Percentiles rank a stretch among this genome's conserved stretches.
Conservation (phyloP, 345 rosid genomes). For the Citropsis articulata region DNA sequence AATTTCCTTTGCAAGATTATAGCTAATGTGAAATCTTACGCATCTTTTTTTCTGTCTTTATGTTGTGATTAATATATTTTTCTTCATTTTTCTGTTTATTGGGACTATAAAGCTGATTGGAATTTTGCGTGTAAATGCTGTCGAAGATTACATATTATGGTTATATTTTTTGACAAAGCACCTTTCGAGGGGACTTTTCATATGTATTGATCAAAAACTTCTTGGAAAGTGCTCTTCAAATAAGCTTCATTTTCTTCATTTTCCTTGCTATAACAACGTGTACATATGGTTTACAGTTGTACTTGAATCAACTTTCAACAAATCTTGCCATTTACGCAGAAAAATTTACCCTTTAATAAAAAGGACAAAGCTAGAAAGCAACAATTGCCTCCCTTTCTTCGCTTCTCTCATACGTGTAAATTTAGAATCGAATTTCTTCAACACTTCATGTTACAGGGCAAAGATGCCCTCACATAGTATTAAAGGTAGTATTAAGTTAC, state of each 20-base stretch:
- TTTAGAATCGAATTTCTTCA: not conserved
- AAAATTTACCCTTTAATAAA: not conserved
- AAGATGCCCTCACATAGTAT: not conserved
- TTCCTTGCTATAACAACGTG: not conserved
- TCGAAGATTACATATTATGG: not conserved
- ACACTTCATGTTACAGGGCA: not conserved
- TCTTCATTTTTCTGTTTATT: too few species aligned
- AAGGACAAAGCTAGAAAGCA: not conserved
- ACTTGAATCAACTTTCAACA: conserved; percentile 1
- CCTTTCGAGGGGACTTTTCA: not conserved
- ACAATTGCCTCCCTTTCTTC: not conserved
- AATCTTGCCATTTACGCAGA: not conserved
- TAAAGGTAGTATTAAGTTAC: too few species aligned
- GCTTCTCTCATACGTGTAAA: not conserved
- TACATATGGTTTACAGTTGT: not conserved
- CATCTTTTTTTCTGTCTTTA: too few species aligned
- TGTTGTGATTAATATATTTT: too few species aligned
- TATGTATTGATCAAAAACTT: not conserved
- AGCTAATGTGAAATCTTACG: too few species aligned
- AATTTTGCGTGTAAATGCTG: not conserved
- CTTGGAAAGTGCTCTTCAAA: not conserved
- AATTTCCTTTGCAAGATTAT: too few species aligned
- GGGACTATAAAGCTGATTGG: not conserved
- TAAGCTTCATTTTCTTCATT: not conserved
- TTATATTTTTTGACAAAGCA: not conserved